Base-by-base conservation (phyloP, 225 moss, liverwort and hornwort species). In the Marchantia polymorpha region DNA sequence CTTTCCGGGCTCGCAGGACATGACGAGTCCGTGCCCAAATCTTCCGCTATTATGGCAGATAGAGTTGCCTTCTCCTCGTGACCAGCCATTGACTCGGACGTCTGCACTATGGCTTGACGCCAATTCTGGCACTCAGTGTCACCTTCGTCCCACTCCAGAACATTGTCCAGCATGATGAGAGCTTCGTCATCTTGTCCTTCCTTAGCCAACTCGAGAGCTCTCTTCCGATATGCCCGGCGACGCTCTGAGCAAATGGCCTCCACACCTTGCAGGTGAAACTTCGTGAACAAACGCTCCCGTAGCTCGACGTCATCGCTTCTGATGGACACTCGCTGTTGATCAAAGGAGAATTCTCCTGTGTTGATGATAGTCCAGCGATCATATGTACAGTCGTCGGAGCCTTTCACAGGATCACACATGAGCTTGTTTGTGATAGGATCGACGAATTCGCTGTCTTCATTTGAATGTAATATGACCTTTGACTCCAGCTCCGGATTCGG, bases 381-480 rank as follows among this genome's bases (percentile, higher is more conserved):
- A 79, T 81, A 85, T 19, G 85, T 85, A 16, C 66, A 25, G 12
- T 82, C 85, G 52, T 85, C 75, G 1, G 23, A 39, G 64, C 78
- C 82, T 64, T 85, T 82, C 48, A 85, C 82, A 11, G 85, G 85
- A 64, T 85, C 85, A 54, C 82, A 82, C 82, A 82, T 85, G 22
- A 64, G 14, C 17, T 85, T 74, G 47, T 8, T 74, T 29, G 82
- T 85, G 67, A 85, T 53, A n/a, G 85, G 85, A 70, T 85, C 85
- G 6, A 64, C 29, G 19, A 23, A 78, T 25, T 74, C 51, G 19
- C 56, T 58, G 15, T 72, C 58, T 10, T 72, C 56, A 19, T 79
- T 30, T 15, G 56, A 55, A 58, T 58, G 29, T 30, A 58, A 23
- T 25, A 75, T 3, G 7, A 55, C 74, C 74, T 14, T 10, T 22